Percentiles rank a stretch among this genome's conserved stretches.
phyloP scores from a whole-genome alignment of 140 eudicot genomes.

The Flaveria floridana region DNA sequence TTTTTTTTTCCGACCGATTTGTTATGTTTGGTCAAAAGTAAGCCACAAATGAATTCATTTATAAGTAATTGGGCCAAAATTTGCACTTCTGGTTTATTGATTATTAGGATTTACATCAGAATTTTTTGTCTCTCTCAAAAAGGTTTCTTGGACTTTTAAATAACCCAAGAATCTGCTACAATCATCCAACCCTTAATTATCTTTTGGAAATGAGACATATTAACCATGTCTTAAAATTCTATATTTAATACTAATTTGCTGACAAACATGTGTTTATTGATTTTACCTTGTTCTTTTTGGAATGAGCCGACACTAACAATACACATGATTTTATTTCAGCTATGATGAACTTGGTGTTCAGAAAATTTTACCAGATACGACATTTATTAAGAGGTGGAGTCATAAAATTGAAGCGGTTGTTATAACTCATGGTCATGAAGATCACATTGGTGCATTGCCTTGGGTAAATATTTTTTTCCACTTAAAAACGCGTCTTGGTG shows the following conservation, averaged over 20 bases:
- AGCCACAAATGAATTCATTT: background rate
- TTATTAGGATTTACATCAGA: background rate
- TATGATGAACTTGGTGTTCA: slow-evolving; percentile 93
- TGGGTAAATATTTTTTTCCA: slow-evolving; percentile 72
- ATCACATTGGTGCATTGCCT: slow-evolving; percentile 99
- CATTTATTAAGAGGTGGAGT: slow-evolving; percentile 90
- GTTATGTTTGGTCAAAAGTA: background rate
- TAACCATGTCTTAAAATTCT: background rate
- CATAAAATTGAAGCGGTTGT: slow-evolving; percentile 99
- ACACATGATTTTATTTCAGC: slow-evolving; percentile 43
- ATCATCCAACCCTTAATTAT: background rate
- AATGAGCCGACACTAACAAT: slow-evolving; percentile 12
- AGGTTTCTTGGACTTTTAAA: background rate
- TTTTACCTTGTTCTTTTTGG: slow-evolving; percentile 5
- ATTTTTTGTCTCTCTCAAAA: background rate
- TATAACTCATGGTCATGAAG: slow-evolving; percentile 98
- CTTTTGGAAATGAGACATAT: background rate
- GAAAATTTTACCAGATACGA: slow-evolving; percentile 93
- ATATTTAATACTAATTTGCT: slow-evolving; percentile 1
- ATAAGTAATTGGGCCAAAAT: background rate
- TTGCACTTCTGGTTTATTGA: background rate
- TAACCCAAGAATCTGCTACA: background rate
- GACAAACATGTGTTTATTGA: background rate
- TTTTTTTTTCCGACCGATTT: background rate
- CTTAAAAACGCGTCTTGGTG: slow-evolving; percentile 19